A percentile compares a stretch with the other conserved stretches of the same genome.
These are phyloP conservation scores for Penicillium soppii DNA, from an alignment of 495 filamentous ascomycete species.

Conservation along the genomic window DNA sequence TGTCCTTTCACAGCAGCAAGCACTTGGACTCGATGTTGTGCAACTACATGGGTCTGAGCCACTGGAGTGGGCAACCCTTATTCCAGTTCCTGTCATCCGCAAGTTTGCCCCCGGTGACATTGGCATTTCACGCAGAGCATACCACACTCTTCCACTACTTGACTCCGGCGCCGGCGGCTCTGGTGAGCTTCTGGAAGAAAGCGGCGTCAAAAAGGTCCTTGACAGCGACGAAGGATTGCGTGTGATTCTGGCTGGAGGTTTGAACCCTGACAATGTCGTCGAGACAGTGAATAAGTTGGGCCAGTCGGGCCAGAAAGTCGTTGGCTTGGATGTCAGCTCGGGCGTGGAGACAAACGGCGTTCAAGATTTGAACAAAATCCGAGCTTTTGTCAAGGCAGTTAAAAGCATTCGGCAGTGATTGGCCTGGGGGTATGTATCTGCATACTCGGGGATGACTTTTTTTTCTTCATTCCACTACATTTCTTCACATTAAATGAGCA, in stretches of 20 bases:
- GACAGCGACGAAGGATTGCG: slow-evolving; percentile 61
- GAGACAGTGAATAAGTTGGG: slow-evolving; percentile 59
- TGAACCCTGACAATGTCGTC: slow-evolving; percentile 72
- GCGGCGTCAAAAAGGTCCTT: slow-evolving; percentile 60
- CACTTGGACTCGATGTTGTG: slow-evolving; percentile 81
- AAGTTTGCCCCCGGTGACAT: slow-evolving; percentile 72
- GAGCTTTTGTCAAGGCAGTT: slow-evolving; percentile 71
- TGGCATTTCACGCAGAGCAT: slow-evolving; percentile 70
- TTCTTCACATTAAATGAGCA: background rate
- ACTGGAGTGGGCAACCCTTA: slow-evolving; percentile 80
- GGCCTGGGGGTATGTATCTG: background rate
- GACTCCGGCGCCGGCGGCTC: slow-evolving; percentile 84
- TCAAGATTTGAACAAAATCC: slow-evolving; percentile 82
- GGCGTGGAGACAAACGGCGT: slow-evolving; percentile 83
- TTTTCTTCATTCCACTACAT: background rate
- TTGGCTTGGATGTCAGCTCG: slow-evolving; percentile 89
- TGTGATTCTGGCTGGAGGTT: slow-evolving; percentile 79
- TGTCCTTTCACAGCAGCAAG: slow-evolving; percentile 69
- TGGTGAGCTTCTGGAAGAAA: slow-evolving; percentile 70
- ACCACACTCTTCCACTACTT: slow-evolving; percentile 78
- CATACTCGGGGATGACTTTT: background rate
- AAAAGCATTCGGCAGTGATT: slow-evolving; percentile 48
- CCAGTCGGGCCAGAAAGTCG: slow-evolving; percentile 54
- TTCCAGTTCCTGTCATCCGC: slow-evolving; percentile 87
- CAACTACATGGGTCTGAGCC: slow-evolving; percentile 93